Evolutionary conservation across 345 rosid genomes (phyloP), one percentile per base, ranked within the genome.

Genomic region (Murraya koenigii): DNA sequence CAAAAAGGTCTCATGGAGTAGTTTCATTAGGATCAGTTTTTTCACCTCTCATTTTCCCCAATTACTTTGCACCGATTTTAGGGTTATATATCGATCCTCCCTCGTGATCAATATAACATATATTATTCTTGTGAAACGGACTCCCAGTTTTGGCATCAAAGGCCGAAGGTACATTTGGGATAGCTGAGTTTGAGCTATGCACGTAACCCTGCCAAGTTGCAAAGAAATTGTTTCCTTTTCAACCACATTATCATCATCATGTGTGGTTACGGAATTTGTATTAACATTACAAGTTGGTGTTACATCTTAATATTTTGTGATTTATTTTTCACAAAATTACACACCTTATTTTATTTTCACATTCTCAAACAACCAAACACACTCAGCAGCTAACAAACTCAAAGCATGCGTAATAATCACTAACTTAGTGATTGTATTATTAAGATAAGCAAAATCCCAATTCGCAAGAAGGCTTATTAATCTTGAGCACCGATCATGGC

Each of bases 1-100:
- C 87, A 87, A 76, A 90, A 95, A 71, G 94, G 97, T 62, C 93
- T 96, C 56, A 5, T 1, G 20, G 0, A 52, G 0, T 52, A 52
- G 56, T 52, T 52, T 1, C 56, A 52, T 0, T 17, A 17, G 56
- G 56, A 52, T 17, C 56, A 17, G 22, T 52, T 44, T 3, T 44
- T 44, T 41, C 15, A 41, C 15, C 0, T 41, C 13, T 44, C 49
- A 44, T 44, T 44, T 44, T 44, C 49, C 17, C 49, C 3, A 44
- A 44, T 44, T 19, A 0, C 56, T 52, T 17, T 52, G n/a, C 20
- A 0, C 22, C 20, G 8, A 52, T 52, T 52, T 52, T 52, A 5
- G 56, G 44, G 56, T 1, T 0, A 52, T 15, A 0, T 17, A 52
- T 52, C 22, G 22, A 1, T 52, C 56, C 2, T 15, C n/a, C 56